A percentile compares a stretch with the other conserved stretches of the same genome.
These are phyloP conservation scores for Puccinellia tenuiflora DNA, from an alignment of 176 grass and related monocot species.

Conservation along the genomic window DNA sequence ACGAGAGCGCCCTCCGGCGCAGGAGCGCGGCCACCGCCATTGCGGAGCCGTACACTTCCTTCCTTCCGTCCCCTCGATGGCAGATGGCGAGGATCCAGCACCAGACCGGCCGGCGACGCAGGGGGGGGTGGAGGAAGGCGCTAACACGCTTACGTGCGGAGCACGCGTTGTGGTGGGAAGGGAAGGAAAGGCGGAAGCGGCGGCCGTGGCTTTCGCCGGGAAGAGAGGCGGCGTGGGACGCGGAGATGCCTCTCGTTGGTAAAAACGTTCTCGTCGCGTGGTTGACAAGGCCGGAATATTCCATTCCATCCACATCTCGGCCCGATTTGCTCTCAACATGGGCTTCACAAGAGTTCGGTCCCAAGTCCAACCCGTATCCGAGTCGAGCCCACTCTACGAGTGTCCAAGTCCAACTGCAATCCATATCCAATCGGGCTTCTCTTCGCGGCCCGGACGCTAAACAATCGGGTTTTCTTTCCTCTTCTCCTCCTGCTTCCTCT, in stretches of 20 bases:
- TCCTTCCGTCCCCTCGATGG: not conserved
- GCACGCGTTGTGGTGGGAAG: not conserved
- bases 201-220: constrained; percentile 31
- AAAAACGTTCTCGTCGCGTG: constrained; percentile 5
- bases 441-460: constrained; percentile 5
- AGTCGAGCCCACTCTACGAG: not conserved
- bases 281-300: constrained; percentile 33
- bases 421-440: constrained; percentile 1
- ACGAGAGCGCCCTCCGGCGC: constrained; percentile 10
- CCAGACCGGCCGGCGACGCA: not conserved
- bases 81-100: not conserved
- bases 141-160: not conserved
- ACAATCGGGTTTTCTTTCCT: not conserved
- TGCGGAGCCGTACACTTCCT: not conserved
- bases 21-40: constrained; percentile 40
- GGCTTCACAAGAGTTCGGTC: not conserved
- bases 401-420: not conserved
- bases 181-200: not conserved
- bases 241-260: not conserved
- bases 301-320: not conserved
- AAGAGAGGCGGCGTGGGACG: constrained; percentile 15
- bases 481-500: not conserved
- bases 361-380: not conserved
- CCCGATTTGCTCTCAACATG: not conserved
- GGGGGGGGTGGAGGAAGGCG: not conserved